Evolutionary conservation across 2,329 filamentous ascomycete species (phyloP).

Genomic region (Colletotrichum sp.): DNA sequence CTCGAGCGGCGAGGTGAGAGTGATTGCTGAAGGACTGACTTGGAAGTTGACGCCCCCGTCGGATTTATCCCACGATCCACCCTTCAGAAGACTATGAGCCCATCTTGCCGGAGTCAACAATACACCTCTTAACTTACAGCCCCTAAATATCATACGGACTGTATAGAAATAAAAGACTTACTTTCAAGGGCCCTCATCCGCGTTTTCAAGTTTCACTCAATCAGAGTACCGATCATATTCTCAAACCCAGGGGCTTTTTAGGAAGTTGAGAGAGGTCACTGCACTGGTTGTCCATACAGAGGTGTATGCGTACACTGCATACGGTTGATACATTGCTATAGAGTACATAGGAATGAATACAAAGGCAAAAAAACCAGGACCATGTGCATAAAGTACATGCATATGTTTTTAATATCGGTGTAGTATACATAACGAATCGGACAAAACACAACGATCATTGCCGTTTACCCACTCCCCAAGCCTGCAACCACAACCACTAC

Average conservation of each 20-base stretch:
- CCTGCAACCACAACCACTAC: background rate
- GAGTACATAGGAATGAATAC: too few relatives aligned
- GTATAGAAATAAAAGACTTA: background rate
- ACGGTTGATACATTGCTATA: too few relatives aligned
- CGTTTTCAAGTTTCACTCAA: background rate
- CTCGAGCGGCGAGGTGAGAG: background rate
- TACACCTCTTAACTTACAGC: background rate
- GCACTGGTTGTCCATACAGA: background rate
- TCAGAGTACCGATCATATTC: background rate
- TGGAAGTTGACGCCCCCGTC: background rate
- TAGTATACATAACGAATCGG: background rate
- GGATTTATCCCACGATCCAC: accelerated
- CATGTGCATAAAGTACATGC: background rate
- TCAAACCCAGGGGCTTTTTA: background rate
- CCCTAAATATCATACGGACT: background rate
- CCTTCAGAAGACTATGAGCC: background rate
- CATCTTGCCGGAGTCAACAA: background rate
- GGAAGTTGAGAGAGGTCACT: background rate
- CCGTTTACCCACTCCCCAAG: background rate
- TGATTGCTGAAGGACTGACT: background rate
- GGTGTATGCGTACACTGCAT: too few relatives aligned
- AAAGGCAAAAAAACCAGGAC: too few relatives aligned
- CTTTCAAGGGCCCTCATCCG: background rate
- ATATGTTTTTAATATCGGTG: background rate
- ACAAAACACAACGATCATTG: background rate